A percentile compares a stretch with the other conserved stretches of the same genome.
These are phyloP conservation scores for Epichloe baconii DNA, from an alignment of 2,329 filamentous ascomycete genomes.

Conservation along the genomic window DNA sequence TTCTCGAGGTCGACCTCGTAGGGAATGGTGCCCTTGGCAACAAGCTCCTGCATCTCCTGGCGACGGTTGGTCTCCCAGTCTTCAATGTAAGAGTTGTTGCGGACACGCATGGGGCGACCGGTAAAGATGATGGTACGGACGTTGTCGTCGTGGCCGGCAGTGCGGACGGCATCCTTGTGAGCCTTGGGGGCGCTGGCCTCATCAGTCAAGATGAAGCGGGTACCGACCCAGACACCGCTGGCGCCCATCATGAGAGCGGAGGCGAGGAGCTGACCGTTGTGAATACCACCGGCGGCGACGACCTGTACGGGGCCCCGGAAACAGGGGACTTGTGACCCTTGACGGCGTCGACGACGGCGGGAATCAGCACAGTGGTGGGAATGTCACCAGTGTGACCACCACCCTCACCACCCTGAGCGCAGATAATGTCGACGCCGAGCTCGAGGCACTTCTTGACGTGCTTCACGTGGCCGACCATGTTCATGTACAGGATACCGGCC, in stretches of 20 bases:
- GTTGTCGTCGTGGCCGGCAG: conserved; percentile 88
- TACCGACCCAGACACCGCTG: conserved; percentile 89
- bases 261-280: conserved; percentile 81
- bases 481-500: conserved; percentile 89
- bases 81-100: conserved; percentile 83
- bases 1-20: conserved; percentile 92
- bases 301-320: conserved; percentile 83
- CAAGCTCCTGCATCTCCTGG: conserved; percentile 85
- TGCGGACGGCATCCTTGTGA: conserved; percentile 91
- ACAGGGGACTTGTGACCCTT: conserved; percentile 73
- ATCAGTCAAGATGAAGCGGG: conserved; percentile 83
- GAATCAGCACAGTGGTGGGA: conserved; percentile 84
- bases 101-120: conserved; percentile 83
- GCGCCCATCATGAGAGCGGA: conserved; percentile 89
- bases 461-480: conserved; percentile 99
- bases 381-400: conserved; percentile 94
- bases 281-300: conserved; percentile 85
- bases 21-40: conserved; percentile 76
- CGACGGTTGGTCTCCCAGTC: conserved; percentile 93
- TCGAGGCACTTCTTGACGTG: conserved; percentile 94
- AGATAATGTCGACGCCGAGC: conserved; percentile 88
- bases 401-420: conserved; percentile 94
- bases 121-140: conserved; percentile 98
- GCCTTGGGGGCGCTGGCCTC: conserved; percentile 88
- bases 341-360: conserved; percentile 72